phyloP scores from a whole-genome alignment of 805 yeast genomes.

The Yamadazyma takamatsuzukensis region DNA sequence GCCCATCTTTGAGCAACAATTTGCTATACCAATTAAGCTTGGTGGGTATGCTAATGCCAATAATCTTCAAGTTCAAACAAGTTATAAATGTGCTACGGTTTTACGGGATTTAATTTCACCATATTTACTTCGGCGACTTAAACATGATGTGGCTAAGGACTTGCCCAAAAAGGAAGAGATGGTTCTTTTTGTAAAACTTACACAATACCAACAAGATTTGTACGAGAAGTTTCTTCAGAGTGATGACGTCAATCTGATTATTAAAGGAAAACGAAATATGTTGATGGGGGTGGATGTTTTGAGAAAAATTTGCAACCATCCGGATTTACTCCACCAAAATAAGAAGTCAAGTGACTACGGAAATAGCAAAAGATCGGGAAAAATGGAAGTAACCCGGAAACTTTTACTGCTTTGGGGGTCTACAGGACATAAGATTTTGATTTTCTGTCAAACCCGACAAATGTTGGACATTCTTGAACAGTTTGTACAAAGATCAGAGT shows the following conservation, averaged over 20 bases:
- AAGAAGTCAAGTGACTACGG: conserved; percentile 43
- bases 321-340: conserved; percentile 57
- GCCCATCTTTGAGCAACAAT: conserved; percentile 91
- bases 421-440: conserved; percentile 72
- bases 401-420: conserved; percentile 70
- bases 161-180: conserved; percentile 90
- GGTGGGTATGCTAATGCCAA: conserved; percentile 99
- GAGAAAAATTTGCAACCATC: conserved; percentile 94
- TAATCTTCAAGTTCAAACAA: conserved; percentile 92
- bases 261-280: conserved; percentile 74
- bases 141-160: conserved; percentile 92
- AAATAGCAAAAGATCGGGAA: conserved; percentile 68
- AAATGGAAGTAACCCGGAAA: conserved; percentile 82
- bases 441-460: conserved; percentile 92
- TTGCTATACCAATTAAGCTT: conserved; percentile 85
- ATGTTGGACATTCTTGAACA: conserved; percentile 85
- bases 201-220: conserved; percentile 67
- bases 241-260: conserved; percentile 67
- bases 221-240: conserved; percentile 75
- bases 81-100: conserved; percentile 92
- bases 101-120: conserved; percentile 87
- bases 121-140: conserved; percentile 79
- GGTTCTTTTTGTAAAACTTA: conserved; percentile 87
- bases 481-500: conserved; percentile 45
- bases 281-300: conserved; percentile 86